A percentile compares a stretch with the other conserved stretches of the same genome.
These are phyloP conservation scores for Coemansia sp. DNA, from an alignment of 192 early-diverging fungal genomes.

Conservation along the genomic window DNA sequence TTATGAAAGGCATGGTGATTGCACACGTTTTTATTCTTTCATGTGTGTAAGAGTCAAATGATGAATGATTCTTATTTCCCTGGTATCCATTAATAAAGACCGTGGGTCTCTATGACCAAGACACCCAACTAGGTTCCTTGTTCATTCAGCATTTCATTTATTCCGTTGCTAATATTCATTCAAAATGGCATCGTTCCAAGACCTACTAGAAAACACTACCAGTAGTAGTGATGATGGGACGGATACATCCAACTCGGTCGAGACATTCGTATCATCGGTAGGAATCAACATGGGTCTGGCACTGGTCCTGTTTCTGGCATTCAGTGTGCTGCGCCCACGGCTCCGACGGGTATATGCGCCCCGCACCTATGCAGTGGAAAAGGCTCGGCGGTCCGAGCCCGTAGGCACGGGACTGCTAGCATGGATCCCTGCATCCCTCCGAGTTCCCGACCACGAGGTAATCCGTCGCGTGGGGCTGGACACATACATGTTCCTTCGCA, in stretches of 20 bases:
- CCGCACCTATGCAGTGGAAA: conserved; percentile 62
- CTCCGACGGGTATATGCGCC: conserved; percentile 72
- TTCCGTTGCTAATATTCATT: neutral
- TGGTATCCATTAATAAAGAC: too few relatives aligned
- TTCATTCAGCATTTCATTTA: conserved; percentile 2
- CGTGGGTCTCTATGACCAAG: too few relatives aligned
- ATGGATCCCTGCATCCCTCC: conserved; percentile 64
- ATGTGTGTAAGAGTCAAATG: too few relatives aligned
- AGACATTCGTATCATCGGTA: conserved; percentile 68
- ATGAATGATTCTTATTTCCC: too few relatives aligned
- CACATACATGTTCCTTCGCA: conserved; percentile 77
- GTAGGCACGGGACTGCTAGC: conserved; percentile 56
- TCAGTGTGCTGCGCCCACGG: conserved; percentile 65
- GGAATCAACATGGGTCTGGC: conserved; percentile 65
- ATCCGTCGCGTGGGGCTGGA: conserved; percentile 66
- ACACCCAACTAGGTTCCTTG: too few relatives aligned
- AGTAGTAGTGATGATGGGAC: neutral
- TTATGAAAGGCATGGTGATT: too few relatives aligned
- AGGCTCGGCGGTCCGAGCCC: conserved; percentile 56
- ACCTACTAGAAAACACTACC: neutral
- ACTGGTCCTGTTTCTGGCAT: conserved; percentile 56
- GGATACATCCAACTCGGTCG: conserved; percentile 53
- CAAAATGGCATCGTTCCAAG: conserved; percentile 2
- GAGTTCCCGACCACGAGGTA: conserved; percentile 56
- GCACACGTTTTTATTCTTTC: too few relatives aligned